phyloP scores from a whole-genome alignment of 2,329 filamentous ascomycete species.

The Sporothrix pallida region DNA sequence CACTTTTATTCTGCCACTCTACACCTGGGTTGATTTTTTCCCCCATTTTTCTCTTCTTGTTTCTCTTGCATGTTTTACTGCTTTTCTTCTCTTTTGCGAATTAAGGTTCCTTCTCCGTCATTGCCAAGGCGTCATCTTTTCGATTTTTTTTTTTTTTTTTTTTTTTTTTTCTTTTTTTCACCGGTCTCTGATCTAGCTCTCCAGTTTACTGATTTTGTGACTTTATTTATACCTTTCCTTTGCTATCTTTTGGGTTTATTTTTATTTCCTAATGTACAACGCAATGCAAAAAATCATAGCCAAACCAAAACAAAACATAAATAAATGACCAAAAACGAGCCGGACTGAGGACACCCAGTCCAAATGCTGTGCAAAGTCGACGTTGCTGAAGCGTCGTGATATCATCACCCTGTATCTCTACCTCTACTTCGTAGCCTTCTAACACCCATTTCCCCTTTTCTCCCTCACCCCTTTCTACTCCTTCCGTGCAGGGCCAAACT shows the following conservation, averaged over 20 bases:
- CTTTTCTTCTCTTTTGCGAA: too few species aligned
- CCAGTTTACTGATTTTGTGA: background rate
- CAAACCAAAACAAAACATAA: background rate
- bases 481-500: conserved; percentile 44
- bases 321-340: background rate
- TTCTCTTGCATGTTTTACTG: too few species aligned
- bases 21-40: too few species aligned
- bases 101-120: too few species aligned
- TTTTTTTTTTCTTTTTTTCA: background rate
- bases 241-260: background rate
- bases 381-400: background rate
- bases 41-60: too few species aligned
- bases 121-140: background rate
- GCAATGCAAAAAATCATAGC: background rate
- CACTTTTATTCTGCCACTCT: too few species aligned
- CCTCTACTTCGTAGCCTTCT: background rate
- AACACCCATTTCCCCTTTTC: background rate
- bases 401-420: background rate
- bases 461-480: background rate
- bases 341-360: background rate
- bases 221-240: background rate
- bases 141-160: background rate
- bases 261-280: background rate
- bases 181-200: background rate
- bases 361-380: background rate